phyloP scores from a whole-genome alignment of 768 basidiomycete genomes.

The Inosperma sp. region DNA sequence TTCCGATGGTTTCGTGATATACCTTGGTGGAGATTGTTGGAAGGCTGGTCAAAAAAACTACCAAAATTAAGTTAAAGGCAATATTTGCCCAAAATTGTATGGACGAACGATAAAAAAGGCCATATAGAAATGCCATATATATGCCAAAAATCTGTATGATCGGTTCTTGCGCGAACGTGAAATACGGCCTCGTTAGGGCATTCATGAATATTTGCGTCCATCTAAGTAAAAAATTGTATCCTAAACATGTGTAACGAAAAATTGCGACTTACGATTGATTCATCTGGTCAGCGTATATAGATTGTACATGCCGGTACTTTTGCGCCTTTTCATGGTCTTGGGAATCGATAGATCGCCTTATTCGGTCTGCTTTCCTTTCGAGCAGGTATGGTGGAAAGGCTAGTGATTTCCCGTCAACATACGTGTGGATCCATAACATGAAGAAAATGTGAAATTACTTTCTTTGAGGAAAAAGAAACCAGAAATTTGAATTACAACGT shows the following conservation, averaged over 20 bases:
- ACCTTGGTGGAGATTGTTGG: conserved; percentile 51
- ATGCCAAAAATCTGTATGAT: no score
- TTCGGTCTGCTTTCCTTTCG: conserved; percentile 45
- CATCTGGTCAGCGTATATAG: conserved; percentile 41
- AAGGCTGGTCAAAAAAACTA: conserved; percentile 68
- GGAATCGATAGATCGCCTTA: conserved; percentile 42
- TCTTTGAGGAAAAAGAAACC: conserved; percentile 59
- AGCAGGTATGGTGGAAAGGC: conserved; percentile 43
- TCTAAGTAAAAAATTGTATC: neutral
- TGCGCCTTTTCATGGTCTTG: conserved; percentile 46
- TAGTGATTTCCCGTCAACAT: conserved; percentile 27
- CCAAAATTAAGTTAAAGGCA: no score
- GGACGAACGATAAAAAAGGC: no score
- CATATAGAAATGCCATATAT: no score
- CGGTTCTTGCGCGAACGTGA: no score
- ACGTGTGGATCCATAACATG: neutral
- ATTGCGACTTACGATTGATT: conserved; percentile 39
- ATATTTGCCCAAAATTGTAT: no score
- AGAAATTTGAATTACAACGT: conserved; percentile 47
- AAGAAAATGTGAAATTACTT: conserved; percentile 35
- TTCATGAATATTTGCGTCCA: no score
- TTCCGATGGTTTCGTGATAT: conserved; percentile 54
- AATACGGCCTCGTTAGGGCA: no score
- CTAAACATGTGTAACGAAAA: neutral
- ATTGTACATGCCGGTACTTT: conserved; percentile 37